phyloP scores from a whole-genome alignment of 2,329 filamentous ascomycete species.

The Paraphoma sp. region DNA sequence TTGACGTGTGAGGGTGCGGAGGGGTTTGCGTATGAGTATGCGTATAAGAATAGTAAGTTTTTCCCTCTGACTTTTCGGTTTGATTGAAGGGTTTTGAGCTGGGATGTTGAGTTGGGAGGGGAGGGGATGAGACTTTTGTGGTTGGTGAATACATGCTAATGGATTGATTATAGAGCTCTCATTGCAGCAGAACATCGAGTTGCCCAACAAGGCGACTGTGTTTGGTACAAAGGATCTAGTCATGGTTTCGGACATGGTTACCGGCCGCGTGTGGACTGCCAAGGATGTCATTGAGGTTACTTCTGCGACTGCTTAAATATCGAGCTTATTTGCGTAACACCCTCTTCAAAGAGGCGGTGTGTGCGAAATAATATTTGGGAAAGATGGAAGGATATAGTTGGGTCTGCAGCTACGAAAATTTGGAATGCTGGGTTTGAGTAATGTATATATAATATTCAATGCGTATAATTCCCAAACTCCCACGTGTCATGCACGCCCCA shows the following conservation, averaged over 20 bases:
- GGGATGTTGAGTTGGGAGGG: no score
- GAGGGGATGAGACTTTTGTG: no score
- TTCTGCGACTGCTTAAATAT: constrained; percentile 12
- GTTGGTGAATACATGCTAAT: not conserved
- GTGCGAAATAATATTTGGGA: not conserved
- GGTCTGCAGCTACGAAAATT: not conserved
- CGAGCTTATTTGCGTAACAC: not conserved
- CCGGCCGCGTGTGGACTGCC: constrained; percentile 2
- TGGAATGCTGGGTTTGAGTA: not conserved
- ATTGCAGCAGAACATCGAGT: constrained; percentile 15
- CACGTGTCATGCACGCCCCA: not conserved
- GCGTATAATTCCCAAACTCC: not conserved
- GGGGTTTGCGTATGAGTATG: no score
- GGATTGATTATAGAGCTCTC: constrained; percentile 4
- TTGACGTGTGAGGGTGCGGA: not conserved
- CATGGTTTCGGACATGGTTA: not conserved
- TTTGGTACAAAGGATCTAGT: constrained; percentile 5
- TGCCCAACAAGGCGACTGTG: constrained; percentile 10
- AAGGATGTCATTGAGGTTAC: constrained; percentile 11
- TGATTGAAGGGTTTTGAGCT: no score
- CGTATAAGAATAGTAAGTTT: no score
- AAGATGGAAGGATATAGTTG: not conserved
- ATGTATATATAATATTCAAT: not conserved
- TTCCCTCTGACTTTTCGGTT: no score
- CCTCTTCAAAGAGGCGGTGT: no score